A percentile compares a stretch with the other conserved stretches of the same genome.
phyloP scores from a whole-genome alignment of 2,329 filamentous ascomycete genomes.

The Elsinoe perseae region DNA sequence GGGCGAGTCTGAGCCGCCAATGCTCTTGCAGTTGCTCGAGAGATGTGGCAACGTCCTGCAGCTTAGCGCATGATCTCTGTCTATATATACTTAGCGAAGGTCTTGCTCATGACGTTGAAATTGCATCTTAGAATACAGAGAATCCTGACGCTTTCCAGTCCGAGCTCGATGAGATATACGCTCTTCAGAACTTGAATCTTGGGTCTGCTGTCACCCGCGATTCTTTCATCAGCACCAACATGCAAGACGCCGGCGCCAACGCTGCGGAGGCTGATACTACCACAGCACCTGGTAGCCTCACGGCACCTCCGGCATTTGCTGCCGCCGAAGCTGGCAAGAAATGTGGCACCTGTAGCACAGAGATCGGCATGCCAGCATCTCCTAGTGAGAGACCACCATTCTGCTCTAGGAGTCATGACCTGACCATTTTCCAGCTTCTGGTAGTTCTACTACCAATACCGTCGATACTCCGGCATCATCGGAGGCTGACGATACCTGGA shows the following conservation, averaged over 20 bases:
- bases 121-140: not conserved
- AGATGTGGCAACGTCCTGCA: not conserved
- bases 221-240: no score
- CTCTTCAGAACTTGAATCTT: not conserved
- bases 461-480: not conserved
- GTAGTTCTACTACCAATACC: not conserved
- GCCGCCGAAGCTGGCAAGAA: no score
- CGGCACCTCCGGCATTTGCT: no score
- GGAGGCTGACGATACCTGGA: not conserved
- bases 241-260: no score
- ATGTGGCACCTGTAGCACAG: no score
- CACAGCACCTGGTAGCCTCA: no score
- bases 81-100: not conserved
- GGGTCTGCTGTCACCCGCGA: no score
- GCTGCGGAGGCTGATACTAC: no score
- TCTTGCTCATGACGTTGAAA: not conserved
- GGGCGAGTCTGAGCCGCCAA: not conserved
- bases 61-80: not conserved
- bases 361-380: not conserved
- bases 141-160: not conserved
- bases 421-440: not conserved
- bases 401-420: not conserved
- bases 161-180: not conserved
- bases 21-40: not conserved
- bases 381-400: not conserved